phyloP scores from a whole-genome alignment of 2,329 filamentous ascomycete species.

The Cytospora paraplurivora region DNA sequence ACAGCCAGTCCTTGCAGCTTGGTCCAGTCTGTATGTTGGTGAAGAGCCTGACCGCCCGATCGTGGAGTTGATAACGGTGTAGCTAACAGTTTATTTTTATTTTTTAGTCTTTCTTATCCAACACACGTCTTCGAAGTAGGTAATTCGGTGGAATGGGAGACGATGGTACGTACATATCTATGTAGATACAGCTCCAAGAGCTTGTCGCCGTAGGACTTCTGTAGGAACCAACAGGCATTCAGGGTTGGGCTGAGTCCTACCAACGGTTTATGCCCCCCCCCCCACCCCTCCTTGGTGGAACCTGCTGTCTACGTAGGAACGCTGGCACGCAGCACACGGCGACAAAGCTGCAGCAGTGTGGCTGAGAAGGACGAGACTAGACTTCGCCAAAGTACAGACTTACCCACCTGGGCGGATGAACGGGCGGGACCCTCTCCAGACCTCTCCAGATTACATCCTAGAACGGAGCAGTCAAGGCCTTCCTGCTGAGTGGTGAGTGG shows the following conservation, averaged over 20 bases:
- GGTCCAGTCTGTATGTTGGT: not conserved
- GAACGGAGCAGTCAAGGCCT: not conserved
- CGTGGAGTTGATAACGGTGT: not conserved
- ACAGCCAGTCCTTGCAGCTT: not conserved
- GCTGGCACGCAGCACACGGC: conserved; percentile 5
- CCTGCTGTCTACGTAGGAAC: not conserved
- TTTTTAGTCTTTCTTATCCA: not conserved
- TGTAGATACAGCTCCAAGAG: not conserved
- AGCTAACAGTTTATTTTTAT: not conserved
- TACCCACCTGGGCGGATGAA: not conserved
- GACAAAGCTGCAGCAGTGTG: conserved; percentile 10
- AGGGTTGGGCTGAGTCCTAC: conserved; percentile 19
- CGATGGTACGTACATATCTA: not conserved
- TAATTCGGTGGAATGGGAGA: not conserved
- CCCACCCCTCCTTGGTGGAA: not conserved
- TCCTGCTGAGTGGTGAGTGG: not conserved
- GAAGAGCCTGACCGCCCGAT: not conserved
- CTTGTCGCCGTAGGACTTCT: conserved; percentile 17
- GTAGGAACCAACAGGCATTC: conserved; percentile 16
- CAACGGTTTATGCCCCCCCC: not conserved
- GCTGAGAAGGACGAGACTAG: conserved; percentile 20
- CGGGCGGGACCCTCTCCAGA: no score
- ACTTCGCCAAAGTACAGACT: conserved; percentile 14
- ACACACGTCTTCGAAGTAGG: not conserved
- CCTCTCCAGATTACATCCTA: not conserved